phyloP scores from a whole-genome alignment of 1,139 yeast genomes.

The Kodamaea sp. region DNA sequence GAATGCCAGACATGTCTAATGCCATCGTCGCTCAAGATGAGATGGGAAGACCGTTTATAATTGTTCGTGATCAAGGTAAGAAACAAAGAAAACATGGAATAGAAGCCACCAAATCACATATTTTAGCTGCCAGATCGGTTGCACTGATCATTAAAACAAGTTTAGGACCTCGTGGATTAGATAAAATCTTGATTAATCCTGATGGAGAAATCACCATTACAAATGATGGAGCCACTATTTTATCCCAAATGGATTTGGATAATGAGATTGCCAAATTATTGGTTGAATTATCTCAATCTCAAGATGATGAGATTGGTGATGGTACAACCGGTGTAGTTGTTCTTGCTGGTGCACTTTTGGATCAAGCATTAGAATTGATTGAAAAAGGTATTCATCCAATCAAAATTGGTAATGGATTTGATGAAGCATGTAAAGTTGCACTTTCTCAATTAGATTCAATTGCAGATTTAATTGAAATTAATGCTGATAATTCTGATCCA shows the following conservation, averaged over 20 bases:
- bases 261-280: conserved; percentile 93
- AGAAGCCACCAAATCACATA: conserved; percentile 94
- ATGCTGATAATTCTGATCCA: conserved; percentile 44
- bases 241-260: conserved; percentile 93
- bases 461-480: conserved; percentile 59
- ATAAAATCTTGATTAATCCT: conserved; percentile 85
- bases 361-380: conserved; percentile 89
- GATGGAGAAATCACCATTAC: conserved; percentile 98
- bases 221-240: conserved; percentile 96
- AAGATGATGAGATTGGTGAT: conserved; percentile 98
- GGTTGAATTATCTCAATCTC: conserved; percentile 91
- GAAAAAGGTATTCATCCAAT: conserved; percentile 98
- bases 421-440: conserved; percentile 93
- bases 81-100: conserved; percentile 90
- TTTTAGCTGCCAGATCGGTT: conserved; percentile 93
- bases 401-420: conserved; percentile 94
- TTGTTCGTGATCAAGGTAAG: conserved; percentile 94
- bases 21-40: conserved; percentile 99
- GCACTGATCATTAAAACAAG: conserved; percentile 91
- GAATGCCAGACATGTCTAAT: conserved; percentile 92
- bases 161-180: conserved; percentile 96
- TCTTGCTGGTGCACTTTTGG: conserved; percentile 88
- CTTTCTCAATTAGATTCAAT: conserved; percentile 68
- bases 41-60: conserved; percentile 97
- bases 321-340: conserved; percentile 99